Percentiles rank a stretch among this genome's conserved stretches.
phyloP scores from a whole-genome alignment of 164 flowering plant genomes.

The Aristolochia californica region DNA sequence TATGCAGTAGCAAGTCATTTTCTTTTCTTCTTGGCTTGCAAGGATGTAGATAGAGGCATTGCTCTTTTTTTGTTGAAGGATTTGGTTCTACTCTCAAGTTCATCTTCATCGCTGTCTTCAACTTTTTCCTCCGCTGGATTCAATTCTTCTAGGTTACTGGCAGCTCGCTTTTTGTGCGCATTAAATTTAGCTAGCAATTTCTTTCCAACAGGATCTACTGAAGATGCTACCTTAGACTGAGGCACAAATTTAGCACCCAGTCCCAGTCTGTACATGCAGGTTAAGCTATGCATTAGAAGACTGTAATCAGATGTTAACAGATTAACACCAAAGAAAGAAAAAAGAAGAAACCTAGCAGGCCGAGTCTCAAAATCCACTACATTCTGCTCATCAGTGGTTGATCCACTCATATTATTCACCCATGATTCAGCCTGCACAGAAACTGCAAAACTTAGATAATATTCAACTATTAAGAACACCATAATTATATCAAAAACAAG shows the following conservation, averaged over 20 bases:
- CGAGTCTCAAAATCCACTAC: conserved; percentile 31
- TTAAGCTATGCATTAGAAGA: neutral
- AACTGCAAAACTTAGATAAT: no score
- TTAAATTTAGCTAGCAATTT: conserved; percentile 38
- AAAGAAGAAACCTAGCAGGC: conserved; percentile 45
- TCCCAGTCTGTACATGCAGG: conserved; percentile 38
- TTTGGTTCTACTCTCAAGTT: conserved; percentile 43
- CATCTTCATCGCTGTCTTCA: conserved; percentile 25
- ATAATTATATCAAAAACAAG: no score
- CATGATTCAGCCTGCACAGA: conserved; percentile 58
- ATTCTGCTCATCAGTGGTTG: conserved; percentile 23
- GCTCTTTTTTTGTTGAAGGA: conserved; percentile 48
- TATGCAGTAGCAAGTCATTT: no score
- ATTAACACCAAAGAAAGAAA: neutral
- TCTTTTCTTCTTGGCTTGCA: no score
- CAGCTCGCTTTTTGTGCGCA: conserved; percentile 33
- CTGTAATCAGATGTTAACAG: neutral
- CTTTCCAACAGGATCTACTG: conserved; percentile 42
- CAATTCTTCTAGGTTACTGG: no score
- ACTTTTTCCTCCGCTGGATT: conserved; percentile 15
- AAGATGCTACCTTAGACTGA: conserved; percentile 19
- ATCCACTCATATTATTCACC: conserved; percentile 52
- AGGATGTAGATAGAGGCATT: conserved; percentile 3
- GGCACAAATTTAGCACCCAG: conserved; percentile 38
- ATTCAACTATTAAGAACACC: no score